A percentile compares a stretch with the other conserved stretches of the same genome.
Conservation (phyloP, 257 asterid species). For the Solanum microdontum region DNA sequence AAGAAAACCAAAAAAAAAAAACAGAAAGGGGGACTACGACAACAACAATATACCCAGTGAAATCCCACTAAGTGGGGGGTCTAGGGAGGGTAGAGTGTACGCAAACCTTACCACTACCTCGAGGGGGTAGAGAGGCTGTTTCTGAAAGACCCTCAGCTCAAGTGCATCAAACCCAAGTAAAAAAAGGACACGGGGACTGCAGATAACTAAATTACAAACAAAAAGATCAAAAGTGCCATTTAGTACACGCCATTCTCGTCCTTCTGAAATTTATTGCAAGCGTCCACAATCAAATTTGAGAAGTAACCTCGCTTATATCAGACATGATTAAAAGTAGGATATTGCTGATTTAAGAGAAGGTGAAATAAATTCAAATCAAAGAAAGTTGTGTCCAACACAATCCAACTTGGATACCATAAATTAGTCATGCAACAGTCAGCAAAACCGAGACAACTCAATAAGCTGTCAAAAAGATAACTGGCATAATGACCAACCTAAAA, state of each 20-base stretch:
- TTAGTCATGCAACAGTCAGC: not conserved
- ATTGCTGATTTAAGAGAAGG: not conserved
- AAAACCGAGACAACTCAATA: not conserved
- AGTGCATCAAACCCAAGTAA: not conserved
- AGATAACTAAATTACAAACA: not conserved
- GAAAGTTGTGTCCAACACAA: not conserved
- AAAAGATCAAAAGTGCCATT: not conserved
- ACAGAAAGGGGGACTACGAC: not conserved
- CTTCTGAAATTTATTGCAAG: not conserved
- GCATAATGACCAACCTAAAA: not conserved
- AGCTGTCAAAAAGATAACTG: not conserved
- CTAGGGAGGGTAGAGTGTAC: not conserved
- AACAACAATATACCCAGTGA: not conserved
- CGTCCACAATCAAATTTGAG: not conserved
- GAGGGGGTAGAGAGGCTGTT: not conserved
- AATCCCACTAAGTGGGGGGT: not conserved
- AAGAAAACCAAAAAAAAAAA: not conserved
- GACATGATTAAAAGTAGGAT: not conserved
- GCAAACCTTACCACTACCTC: not conserved
- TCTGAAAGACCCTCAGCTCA: not conserved
- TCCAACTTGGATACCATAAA: not conserved
- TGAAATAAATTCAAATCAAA: not conserved
- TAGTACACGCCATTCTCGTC: not conserved
- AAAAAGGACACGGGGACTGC: not conserved
- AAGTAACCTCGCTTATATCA: not conserved